These are phyloP conservation scores for Erysimum pusillum DNA, from an alignment of 441 rosid genomes.

Conservation along the genomic window DNA sequence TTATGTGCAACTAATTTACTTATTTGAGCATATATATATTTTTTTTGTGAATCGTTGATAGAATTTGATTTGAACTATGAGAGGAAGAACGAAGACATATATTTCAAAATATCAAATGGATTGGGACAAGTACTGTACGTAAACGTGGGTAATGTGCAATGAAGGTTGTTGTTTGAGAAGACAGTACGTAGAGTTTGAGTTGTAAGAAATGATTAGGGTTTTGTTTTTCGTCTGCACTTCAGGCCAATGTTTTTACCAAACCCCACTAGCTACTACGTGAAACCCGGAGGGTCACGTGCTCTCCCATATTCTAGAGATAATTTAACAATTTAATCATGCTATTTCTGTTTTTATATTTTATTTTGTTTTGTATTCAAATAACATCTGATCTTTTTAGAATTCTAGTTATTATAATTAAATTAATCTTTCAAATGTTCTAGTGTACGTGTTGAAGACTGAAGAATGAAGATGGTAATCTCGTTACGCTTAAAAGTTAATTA, in stretches of 20 bases:
- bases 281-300: slow-evolving; percentile 64
- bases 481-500: not conserved
- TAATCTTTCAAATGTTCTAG: not conserved
- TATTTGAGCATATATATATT: not conserved
- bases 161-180: slow-evolving; percentile 40
- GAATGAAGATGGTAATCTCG: not conserved
- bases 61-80: not conserved
- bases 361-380: not conserved
- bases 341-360: not conserved
- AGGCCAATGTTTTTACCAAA: slow-evolving; percentile 48
- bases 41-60: not conserved
- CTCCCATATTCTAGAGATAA: not conserved
- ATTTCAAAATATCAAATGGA: not conserved
- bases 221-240: slow-evolving; percentile 36
- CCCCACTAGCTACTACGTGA: slow-evolving; percentile 58
- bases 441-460: not conserved
- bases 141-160: not conserved
- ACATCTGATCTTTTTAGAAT: not conserved
- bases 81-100: not conserved
- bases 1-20: not conserved
- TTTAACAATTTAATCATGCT: not conserved
- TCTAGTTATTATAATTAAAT: not conserved
- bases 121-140: not conserved
- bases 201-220: slow-evolving; percentile 51
- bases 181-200: slow-evolving; percentile 39